Evolutionary conservation across 345 rosid genomes (phyloP), one percentile per base, ranked within the genome.

Genomic region (Acer negundo): DNA sequence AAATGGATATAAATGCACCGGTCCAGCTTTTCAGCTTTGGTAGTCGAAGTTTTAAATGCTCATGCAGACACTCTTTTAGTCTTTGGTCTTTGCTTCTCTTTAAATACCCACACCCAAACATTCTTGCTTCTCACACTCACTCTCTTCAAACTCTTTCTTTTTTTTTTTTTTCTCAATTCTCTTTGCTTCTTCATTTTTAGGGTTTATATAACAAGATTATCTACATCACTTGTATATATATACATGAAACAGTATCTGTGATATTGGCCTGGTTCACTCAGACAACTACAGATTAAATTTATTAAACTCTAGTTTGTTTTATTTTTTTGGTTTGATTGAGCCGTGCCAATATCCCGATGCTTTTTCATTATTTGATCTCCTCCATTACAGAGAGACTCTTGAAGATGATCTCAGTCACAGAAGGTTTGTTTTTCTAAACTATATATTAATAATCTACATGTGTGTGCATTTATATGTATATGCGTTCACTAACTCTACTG

Each of bases 231-330:
- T 35, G 38, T 35, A 10, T 67, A 38, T 19, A 40, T 11, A 28
- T 12, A 69, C 55, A 80, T 82, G 85, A 82, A 69, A 82, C 46
- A 78, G 90, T 85, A 73, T 80, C 86, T 88, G 82, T 85, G 97
- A 89, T 93, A 89, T 93, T 93, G 97, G 94, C 96, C 92, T 85
- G 96, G 96, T 89, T 93, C 97, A 91, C 85, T 93, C 97, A 93
- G 96, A 90, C 82, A 3, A 35, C 38, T 35, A 35, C 38, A 40
- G 55, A 72, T 22, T 17, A 2, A 0, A 44, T 13, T 24, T 19
- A 19, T 35, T 31, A 26, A 35, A 69, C 17, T 20, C 20, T 22
- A 9, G 62, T 47, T 7, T 64, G 1, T 44, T 6, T 64, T 40
- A 20, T 31, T 72, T 19, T 46, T 19, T 67, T 70, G 6, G 61